phyloP scores from a whole-genome alignment of 768 basidiomycete genomes.

The Cystobasidium onofrii region DNA sequence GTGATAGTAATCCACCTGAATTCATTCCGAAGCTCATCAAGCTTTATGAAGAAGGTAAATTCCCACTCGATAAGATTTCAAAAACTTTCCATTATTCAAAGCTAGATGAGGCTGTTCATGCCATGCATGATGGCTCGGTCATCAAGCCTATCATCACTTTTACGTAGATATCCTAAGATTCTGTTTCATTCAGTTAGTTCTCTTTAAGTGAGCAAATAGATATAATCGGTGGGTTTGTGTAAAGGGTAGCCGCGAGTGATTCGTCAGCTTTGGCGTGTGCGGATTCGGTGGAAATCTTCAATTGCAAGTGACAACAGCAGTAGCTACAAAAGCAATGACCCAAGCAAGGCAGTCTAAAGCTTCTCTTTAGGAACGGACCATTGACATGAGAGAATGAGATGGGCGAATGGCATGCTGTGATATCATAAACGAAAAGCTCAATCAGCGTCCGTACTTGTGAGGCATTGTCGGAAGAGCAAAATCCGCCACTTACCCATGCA shows the following conservation, averaged over 20 bases:
- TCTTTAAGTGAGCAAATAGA: too few species aligned
- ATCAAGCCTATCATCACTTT: conserved; percentile 13
- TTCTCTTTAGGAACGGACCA: conserved; percentile 32
- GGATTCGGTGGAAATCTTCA: neutral
- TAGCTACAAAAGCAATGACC: neutral
- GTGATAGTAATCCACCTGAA: neutral
- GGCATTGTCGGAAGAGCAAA: conserved; percentile 33
- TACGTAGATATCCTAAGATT: too few species aligned
- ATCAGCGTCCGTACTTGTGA: too few species aligned
- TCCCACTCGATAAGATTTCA: conserved; percentile 41
- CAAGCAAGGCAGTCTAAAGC: neutral
- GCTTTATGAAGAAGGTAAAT: conserved; percentile 38
- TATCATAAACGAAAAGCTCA: too few species aligned
- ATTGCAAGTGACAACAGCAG: neutral
- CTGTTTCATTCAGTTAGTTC: too few species aligned
- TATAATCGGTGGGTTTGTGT: too few species aligned
- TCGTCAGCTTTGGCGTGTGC: too few species aligned
- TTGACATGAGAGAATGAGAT: conserved; percentile 39
- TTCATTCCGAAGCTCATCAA: neutral
- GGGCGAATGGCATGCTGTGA: conserved; percentile 40
- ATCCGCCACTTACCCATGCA: conserved; percentile 55
- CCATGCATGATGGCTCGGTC: conserved; percentile 31
- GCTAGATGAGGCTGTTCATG: conserved; percentile 37
- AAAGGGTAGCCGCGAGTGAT: too few species aligned
- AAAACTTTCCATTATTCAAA: conserved; percentile 33